Percentiles rank a stretch among this genome's conserved stretches.
Evolutionary conservation across 306 rosid genomes (phyloP).

Genomic region (Albizia julibrissin): DNA sequence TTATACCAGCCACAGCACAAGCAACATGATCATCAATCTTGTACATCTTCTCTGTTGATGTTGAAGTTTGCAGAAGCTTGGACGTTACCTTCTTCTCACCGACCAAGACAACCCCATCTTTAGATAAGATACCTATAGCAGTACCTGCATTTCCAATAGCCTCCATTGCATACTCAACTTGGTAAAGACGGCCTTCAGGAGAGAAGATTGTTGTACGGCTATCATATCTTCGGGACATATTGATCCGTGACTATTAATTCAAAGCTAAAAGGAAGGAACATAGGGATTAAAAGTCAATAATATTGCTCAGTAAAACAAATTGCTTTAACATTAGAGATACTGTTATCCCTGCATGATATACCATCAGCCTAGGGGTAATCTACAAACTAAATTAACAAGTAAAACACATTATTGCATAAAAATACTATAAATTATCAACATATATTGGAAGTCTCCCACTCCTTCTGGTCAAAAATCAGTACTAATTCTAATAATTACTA

Average conservation of each 20-base stretch:
- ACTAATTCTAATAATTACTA: neutral
- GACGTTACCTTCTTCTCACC: conserved; percentile 62
- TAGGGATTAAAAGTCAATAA: conserved; percentile 18
- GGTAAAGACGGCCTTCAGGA: conserved; percentile 60
- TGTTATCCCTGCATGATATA: neutral
- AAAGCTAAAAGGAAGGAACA: conserved; percentile 18
- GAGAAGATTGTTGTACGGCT: conserved; percentile 60
- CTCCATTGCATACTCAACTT: conserved; percentile 61
- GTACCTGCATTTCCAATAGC: conserved; percentile 60
- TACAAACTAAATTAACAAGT: neutral
- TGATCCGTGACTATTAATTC: conserved; percentile 25
- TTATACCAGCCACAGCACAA: conserved; percentile 57
- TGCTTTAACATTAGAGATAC: neutral
- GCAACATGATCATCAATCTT: conserved; percentile 60
- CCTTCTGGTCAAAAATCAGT: neutral
- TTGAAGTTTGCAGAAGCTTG: conserved; percentile 54
- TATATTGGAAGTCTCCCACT: neutral
- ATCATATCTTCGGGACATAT: conserved; percentile 60
- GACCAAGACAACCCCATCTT: conserved; percentile 51
- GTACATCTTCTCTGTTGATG: conserved; percentile 59
- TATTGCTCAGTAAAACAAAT: neutral
- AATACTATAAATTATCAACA: neutral
- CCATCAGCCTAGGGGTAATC: neutral
- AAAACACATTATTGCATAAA: neutral
- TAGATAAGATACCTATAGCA: conserved; percentile 57